Evolutionary conservation across 2,329 filamentous ascomycete species (phyloP).

Genomic region (Aotearoamyces nothofagi): DNA sequence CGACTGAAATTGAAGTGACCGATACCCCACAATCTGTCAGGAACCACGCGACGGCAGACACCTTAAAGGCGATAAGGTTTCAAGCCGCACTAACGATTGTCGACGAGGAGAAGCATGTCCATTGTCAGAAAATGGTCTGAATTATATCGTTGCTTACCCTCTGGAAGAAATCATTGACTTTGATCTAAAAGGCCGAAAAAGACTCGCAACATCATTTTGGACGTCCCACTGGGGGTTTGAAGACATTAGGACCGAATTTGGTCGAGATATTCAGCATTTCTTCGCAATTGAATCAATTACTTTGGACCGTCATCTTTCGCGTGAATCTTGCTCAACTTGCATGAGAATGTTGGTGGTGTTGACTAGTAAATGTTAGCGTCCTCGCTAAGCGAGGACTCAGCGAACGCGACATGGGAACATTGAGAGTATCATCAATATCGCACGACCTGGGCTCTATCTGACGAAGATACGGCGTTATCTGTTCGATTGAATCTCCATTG

Average conservation of each 20-base stretch:
- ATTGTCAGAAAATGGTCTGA: background rate
- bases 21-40: background rate
- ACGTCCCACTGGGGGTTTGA: background rate
- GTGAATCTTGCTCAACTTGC: too few relatives aligned
- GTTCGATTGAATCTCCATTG: too few relatives aligned
- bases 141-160: background rate
- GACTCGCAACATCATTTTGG: background rate
- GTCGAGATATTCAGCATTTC: background rate
- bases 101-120: slow-evolving; percentile 1
- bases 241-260: background rate
- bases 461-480: too few relatives aligned
- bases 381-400: too few relatives aligned
- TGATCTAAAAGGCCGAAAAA: background rate
- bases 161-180: background rate
- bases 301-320: too few relatives aligned
- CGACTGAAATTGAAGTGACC: background rate
- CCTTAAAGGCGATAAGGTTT: slow-evolving; percentile 1
- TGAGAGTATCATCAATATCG: too few relatives aligned
- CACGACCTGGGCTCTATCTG: too few relatives aligned
- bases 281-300: too few relatives aligned
- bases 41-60: background rate
- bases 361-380: too few relatives aligned
- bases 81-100: slow-evolving; percentile 2
- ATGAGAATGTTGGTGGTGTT: too few relatives aligned
- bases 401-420: too few relatives aligned